Evolutionary conservation across 129 eudicot species (phyloP).

Genomic region (Heracleum sosnowskyi): DNA sequence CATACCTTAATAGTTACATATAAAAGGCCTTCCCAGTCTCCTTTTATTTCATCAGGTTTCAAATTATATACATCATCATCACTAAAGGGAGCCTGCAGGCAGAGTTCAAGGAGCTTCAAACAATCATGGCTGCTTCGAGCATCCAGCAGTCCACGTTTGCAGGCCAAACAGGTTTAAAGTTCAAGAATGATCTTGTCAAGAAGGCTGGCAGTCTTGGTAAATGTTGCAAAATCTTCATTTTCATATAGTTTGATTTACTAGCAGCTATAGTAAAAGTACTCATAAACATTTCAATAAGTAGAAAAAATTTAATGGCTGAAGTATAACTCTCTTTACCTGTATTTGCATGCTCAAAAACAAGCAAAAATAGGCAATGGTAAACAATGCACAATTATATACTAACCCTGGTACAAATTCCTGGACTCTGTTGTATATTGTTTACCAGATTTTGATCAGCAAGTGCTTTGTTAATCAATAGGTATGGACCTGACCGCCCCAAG

Average conservation of each 20-base stretch:
- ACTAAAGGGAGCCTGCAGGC: background rate
- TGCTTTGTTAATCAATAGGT: conserved; percentile 12
- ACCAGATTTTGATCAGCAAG: background rate
- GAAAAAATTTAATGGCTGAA: background rate
- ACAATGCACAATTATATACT: background rate
- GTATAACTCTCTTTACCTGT: background rate
- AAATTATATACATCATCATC: background rate
- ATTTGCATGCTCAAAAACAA: background rate
- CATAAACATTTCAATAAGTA: background rate
- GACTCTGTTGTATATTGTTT: background rate
- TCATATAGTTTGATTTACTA: background rate
- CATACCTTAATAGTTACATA: conserved; percentile 12
- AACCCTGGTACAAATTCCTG: background rate
- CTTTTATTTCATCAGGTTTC: background rate
- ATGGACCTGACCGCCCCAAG: conserved; percentile 31
- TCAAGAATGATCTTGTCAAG: conserved; percentile 13
- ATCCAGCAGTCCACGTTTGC: conserved; percentile 19
- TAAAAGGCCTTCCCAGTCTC: conserved; percentile 6
- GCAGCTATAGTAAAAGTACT: background rate
- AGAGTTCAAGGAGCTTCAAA: background rate
- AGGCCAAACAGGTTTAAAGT: conserved; percentile 16
- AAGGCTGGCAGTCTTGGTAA: conserved; percentile 22
- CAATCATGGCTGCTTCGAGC: conserved; percentile 11
- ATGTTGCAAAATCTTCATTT: background rate
- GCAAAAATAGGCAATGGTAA: background rate